Evolutionary conservation across 768 basidiomycete species (phyloP), one percentile per base, ranked within the genome.

Genomic region (Termitomyces sp.): DNA sequence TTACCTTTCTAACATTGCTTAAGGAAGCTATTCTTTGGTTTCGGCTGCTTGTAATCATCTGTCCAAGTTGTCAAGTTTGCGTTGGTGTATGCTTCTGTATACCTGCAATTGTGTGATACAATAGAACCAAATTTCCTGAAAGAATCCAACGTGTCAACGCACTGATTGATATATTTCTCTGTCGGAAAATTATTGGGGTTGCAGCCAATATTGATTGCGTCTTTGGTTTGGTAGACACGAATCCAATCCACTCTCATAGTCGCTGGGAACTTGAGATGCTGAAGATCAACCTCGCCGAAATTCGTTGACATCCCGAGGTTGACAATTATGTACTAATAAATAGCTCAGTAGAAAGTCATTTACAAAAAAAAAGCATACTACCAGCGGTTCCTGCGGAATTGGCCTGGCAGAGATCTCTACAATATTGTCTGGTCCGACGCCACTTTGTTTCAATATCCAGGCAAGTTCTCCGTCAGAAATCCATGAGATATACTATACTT

Each of bases 261-360:
- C 4, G 86, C 71, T 8, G 94, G 93, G 74, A 92, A 94, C 18
- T 73, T 75, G 23, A 96, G 75, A 59, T 88, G 77, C 18, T 80
- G 72, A 52, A 91, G 78, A 73, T 97, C 88, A 53, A 95, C 84
- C 4, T 71, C 50, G 10, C 79, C 79, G 38, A 97, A 97, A 71
- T 89, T 91, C 55, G 76, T 73, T 4, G 92, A 94, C 72, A 96
- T 86, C 55, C 93, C 95, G 67, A 95, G 74, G 70, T 95, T 95
- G 67, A 82, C 75, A 63, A 97, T 87, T 66, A 97, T 75, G 65
- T 93, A 93, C 91, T 93, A 64, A 20, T 18, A 56, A 59, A 57
- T 43, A 54, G 50, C 18, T 57, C 36, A 28, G 16, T n/a, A 4
- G 23, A 26, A 35, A 14, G 44, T 32, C 54, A 14, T 52, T 32